Conservation (phyloP, 2,329 filamentous ascomycete species). For the Aspergillus sp. region DNA sequence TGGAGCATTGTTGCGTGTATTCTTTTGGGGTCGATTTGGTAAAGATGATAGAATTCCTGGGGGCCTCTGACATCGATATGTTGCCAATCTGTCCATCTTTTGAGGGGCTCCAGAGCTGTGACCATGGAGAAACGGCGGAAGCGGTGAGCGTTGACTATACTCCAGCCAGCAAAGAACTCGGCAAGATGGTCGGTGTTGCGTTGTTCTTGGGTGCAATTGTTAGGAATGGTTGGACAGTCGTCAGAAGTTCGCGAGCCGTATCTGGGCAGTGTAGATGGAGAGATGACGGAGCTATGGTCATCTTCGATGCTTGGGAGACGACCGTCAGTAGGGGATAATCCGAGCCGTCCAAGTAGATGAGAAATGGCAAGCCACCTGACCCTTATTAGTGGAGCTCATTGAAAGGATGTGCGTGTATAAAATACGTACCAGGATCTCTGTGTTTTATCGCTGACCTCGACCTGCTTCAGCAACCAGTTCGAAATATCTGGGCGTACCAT, state of each 20-base stretch:
- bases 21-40: conserved; percentile 13
- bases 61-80: conserved; percentile 24
- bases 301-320: conserved; percentile 24
- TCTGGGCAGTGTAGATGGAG: conserved; percentile 23
- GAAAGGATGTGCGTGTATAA: neutral
- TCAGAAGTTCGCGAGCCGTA: conserved; percentile 30
- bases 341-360: conserved; percentile 25
- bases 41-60: conserved; percentile 14
- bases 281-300: conserved; percentile 29
- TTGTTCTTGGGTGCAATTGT: conserved; percentile 26
- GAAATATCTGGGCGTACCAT: conserved; percentile 39
- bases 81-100: conserved; percentile 31
- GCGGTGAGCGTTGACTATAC: conserved; percentile 29
- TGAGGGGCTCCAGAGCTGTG: conserved; percentile 21
- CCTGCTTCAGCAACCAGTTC: conserved; percentile 32
- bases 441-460: conserved; percentile 14
- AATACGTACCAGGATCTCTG: conserved; percentile 21
- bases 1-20: conserved; percentile 16
- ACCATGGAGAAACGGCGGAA: conserved; percentile 35
- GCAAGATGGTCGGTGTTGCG: conserved; percentile 37
- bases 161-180: conserved; percentile 42
- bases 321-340: neutral
- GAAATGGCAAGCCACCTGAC: conserved; percentile 29
- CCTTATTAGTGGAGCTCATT: neutral
- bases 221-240: conserved; percentile 24